Evolutionary conservation across 345 rosid species (phyloP), one percentile per base, ranked within the genome.

Genomic region (Draba incana): DNA sequence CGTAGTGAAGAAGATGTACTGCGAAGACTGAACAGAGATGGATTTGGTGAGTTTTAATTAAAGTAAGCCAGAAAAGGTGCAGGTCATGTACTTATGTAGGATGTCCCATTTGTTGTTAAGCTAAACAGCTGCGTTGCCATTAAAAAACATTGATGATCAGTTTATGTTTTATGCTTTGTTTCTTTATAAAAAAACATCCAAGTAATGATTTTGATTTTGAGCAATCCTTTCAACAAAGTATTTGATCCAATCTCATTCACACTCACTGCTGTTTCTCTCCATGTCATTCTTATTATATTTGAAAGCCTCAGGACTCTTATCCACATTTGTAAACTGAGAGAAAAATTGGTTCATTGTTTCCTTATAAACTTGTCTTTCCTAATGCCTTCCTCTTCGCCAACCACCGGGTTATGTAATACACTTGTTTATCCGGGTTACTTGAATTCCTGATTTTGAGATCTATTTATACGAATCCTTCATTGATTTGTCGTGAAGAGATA

Each of bases 1-100:
- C 5, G 53, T 81, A 52, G 98, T 90, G 68, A 86, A 84, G 85
- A 92, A 88, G 79, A 69, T 56, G 2, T 72, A 59, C 58, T 56
- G 53, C 43, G 78, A 81, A 20, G 45, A 13, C 33, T 66, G 51
- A 70, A 28, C 51, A 62, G 2, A 35, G 13, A 24, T 50, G 9
- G 27, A 15, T 64, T 20, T 38, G 47, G 52, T 27, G 28, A 53
- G 51, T 4, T 14, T 20, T 20, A 20, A 20, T 20, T 28, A 14
- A 49, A 50, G 12, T 52, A 53, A 66, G 28, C 28, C 41, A 53
- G 38, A 64, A 50, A 24, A 6, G 41, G 0, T 50, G 48, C 48
- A 50, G 48, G 45, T 9, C n/a, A n/a, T n/a, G n/a, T n/a, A n/a
- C n/a, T n/a, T 51, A 23, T 25, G 37, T 51, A 38, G 47, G 37